Conservation (phyloP, 768 basidiomycete genomes). For the Suillus brevipes region DNA sequence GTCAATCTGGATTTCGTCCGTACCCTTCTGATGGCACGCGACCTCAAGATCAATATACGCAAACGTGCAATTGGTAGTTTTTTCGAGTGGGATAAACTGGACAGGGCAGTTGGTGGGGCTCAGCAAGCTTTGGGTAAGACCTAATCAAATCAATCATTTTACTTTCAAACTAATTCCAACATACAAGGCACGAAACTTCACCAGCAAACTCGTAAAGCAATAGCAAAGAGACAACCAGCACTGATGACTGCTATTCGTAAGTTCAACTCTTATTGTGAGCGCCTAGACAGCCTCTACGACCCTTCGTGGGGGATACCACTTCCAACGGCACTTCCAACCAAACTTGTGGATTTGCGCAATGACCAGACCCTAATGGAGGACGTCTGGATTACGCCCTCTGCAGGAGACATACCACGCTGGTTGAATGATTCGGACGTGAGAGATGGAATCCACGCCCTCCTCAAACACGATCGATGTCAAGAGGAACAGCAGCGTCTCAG, state of each 20-base stretch:
- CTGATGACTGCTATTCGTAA: slow-evolving; percentile 25
- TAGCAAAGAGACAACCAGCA: too few species aligned
- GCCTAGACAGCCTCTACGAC: slow-evolving; percentile 20
- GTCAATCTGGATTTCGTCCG: slow-evolving; percentile 12
- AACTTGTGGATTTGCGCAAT: slow-evolving; percentile 21
- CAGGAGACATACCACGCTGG: slow-evolving; percentile 28
- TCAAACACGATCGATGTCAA: slow-evolving; percentile 28
- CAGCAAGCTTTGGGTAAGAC: slow-evolving; percentile 30
- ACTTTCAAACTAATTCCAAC: background rate
- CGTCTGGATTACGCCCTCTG: slow-evolving; percentile 33
- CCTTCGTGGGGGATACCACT: slow-evolving; percentile 32
- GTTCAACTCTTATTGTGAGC: slow-evolving; percentile 31
- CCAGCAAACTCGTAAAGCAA: too few species aligned
- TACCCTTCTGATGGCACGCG: slow-evolving; percentile 11
- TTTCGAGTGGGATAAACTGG: slow-evolving; percentile 29
- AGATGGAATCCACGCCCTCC: slow-evolving; percentile 32
- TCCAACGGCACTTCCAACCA: slow-evolving; percentile 32
- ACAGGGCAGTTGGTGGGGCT: too few species aligned
- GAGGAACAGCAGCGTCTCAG: slow-evolving; percentile 32
- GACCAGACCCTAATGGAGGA: slow-evolving; percentile 36
- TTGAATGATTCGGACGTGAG: slow-evolving; percentile 32
- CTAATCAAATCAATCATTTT: background rate
- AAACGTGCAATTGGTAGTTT: slow-evolving; percentile 27
- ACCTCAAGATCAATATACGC: slow-evolving; percentile 30
- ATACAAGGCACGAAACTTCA: slow-evolving; percentile 30